Evolutionary conservation across 352 stramenopile species (phyloP).

Genomic region (Blastocystis sp.): DNA sequence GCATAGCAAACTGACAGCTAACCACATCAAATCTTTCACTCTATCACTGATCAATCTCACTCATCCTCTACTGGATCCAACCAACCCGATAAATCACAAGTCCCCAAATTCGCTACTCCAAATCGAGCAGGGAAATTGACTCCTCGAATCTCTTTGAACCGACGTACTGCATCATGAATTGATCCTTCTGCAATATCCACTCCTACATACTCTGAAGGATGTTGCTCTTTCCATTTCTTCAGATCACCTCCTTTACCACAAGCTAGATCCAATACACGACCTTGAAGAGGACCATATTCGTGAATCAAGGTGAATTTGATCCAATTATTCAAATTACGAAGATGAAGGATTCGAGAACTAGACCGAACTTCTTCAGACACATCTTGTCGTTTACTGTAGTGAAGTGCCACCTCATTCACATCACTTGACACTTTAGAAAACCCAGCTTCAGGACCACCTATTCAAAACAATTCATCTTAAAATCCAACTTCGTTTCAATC

Average conservation of each 20-base stretch:
- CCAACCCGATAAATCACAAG: not conserved
- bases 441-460: not conserved
- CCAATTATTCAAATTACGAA: slow-evolving; percentile 57
- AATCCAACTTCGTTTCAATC: not conserved
- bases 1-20: slow-evolving; percentile 58
- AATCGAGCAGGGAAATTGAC: slow-evolving; percentile 4
- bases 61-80: not conserved
- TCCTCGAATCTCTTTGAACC: slow-evolving; percentile 14
- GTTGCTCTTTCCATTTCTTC: slow-evolving; percentile 61
- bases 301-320: slow-evolving; percentile 47
- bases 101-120: slow-evolving; percentile 13
- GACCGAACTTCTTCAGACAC: not conserved
- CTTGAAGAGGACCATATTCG: not conserved
- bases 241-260: slow-evolving; percentile 61
- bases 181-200: slow-evolving; percentile 51
- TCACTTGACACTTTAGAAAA: not conserved
- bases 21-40: slow-evolving; percentile 40
- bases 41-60: not conserved
- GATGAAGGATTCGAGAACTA: slow-evolving; percentile 43
- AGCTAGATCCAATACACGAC: slow-evolving; percentile 45
- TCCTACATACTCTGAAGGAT: slow-evolving; percentile 30
- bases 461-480: not conserved
- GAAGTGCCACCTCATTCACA: not conserved
- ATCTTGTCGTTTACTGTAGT: slow-evolving; percentile 48
- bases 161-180: slow-evolving; percentile 24